A percentile compares a stretch with the other conserved stretches of the same genome.
These are phyloP conservation scores for Daedaleopsis nitida DNA, from an alignment of 768 basidiomycete species.

Conservation along the genomic window DNA sequence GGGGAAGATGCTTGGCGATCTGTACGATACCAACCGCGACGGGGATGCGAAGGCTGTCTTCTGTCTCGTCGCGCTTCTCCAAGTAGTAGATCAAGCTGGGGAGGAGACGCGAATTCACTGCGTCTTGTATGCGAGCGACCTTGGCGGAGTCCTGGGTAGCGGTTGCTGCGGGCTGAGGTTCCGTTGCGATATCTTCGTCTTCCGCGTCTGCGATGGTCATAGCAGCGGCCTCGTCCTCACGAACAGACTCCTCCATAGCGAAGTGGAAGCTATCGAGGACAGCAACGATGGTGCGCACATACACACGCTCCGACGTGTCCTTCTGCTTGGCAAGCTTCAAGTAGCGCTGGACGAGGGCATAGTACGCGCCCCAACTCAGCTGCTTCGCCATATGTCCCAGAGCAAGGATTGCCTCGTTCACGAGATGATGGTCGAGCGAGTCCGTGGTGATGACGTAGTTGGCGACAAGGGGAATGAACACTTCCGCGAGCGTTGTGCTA, in stretches of 20 bases:
- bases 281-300: slow-evolving; percentile 81
- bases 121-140: slow-evolving; percentile 60
- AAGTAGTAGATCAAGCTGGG: slow-evolving; percentile 80
- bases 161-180: not conserved
- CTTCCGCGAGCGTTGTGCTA: slow-evolving; percentile 70
- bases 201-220: slow-evolving; percentile 32
- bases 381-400: slow-evolving; percentile 77
- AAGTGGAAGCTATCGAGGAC: slow-evolving; percentile 93
- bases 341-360: slow-evolving; percentile 78
- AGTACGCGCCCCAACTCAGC: slow-evolving; percentile 84
- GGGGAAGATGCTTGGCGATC: slow-evolving; percentile 81
- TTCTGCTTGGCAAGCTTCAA: slow-evolving; percentile 69
- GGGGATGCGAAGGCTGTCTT: slow-evolving; percentile 86
- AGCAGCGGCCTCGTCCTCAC: slow-evolving; percentile 26
- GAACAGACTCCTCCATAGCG: slow-evolving; percentile 65
- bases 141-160: slow-evolving; percentile 20
- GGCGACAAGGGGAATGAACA: slow-evolving; percentile 85
- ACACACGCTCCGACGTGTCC: slow-evolving; percentile 73
- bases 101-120: slow-evolving; percentile 73
- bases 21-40: slow-evolving; percentile 85
- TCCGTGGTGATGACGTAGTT: slow-evolving; percentile 71
- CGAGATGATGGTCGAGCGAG: slow-evolving; percentile 79
- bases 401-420: slow-evolving; percentile 84
- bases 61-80: slow-evolving; percentile 78
- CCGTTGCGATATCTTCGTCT: slow-evolving; percentile 29